Percentiles rank a stretch among this genome's conserved stretches.
phyloP scores from a whole-genome alignment of 2,329 filamentous ascomycete genomes.

The Aspergillus chevalieri region DNA sequence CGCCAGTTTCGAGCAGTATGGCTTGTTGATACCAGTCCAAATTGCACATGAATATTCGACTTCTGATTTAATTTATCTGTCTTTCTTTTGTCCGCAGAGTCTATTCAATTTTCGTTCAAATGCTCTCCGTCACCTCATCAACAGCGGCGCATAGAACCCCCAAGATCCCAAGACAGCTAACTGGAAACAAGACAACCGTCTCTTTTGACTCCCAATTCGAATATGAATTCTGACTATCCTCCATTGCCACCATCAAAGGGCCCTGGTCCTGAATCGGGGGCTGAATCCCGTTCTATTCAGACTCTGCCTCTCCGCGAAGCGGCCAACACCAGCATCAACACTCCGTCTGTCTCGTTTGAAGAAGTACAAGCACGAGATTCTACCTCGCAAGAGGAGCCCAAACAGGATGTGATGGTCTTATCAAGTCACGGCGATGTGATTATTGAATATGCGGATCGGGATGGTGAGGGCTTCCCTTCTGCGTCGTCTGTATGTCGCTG shows the following conservation, averaged over 20 bases:
- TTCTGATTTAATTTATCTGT: not conserved
- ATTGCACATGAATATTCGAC: not conserved
- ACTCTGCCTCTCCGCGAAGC: conserved; percentile 1
- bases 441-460: conserved; percentile 24
- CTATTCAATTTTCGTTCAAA: not conserved
- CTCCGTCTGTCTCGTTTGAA: not conserved
- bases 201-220: not conserved
- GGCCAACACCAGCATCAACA: not conserved
- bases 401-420: conserved; percentile 15
- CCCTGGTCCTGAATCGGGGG: too few species aligned
- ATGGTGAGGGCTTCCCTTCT: conserved; percentile 3
- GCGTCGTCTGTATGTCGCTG: conserved; percentile 16
- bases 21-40: not conserved
- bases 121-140: not conserved
- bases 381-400: not conserved
- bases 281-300: conserved; percentile 1
- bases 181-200: not conserved
- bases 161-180: too few species aligned
- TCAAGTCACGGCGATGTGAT: conserved; percentile 30
- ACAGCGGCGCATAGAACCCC: not conserved
- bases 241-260: conserved; percentile 11
- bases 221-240: conserved; percentile 21
- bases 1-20: not conserved
- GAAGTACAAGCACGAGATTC: not conserved
- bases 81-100: not conserved